Evolutionary conservation across 352 stramenopile genomes (phyloP), one percentile per base, ranked within the genome.

Genomic region (Pythium insidiosum): DNA sequence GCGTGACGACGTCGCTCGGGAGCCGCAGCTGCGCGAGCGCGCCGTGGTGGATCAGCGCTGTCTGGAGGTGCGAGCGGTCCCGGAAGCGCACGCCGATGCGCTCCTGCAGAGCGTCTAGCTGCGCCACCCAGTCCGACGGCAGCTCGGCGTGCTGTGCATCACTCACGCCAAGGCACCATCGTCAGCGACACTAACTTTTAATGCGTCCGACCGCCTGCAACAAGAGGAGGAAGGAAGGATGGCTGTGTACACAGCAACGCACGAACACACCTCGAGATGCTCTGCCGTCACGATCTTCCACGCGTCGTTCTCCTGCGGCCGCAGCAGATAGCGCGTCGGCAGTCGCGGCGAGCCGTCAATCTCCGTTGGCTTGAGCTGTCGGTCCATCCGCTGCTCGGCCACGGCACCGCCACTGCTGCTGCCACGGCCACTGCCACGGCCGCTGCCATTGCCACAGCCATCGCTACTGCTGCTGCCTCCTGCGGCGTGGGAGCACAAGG

Each of bases 31-130:
- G 57, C 5, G 57, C 53, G n/a, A 90, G 58, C 23, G 63, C 68
- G n/a, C 80, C 78, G 38, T 88, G 77, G 41, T 93, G 80, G 6
- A 73, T 83, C 25, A 90, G 46, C 40, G 80, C 77, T 38, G 73
- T 84, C 52, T 84, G 66, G 15, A 93, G 50, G 16, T 82, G 58
- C 21, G 64, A 48, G 12, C 66, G 24, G 42, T 93, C 63, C 18
- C 62, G 56, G 44, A 93, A 93, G 15, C 49, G 50, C 18, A 89
- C 66, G 15, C 62, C 69, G 36, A 88, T 78, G 6, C 62, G 68
- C 18, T 62, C 21, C 42, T 93, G 72, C 5, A 90, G 63, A 41
- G 58, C 34, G 6, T 66, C 30, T 7, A 93, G 58, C 20, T 60
- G 54, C 15, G 24, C 38, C 1, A 72, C 43, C 80, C 80, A 93